Percentiles rank a stretch among this genome's conserved stretches.
These are phyloP conservation scores for Fraxinus paxiana DNA, from an alignment of 305 asterid genomes.

Conservation along the genomic window DNA sequence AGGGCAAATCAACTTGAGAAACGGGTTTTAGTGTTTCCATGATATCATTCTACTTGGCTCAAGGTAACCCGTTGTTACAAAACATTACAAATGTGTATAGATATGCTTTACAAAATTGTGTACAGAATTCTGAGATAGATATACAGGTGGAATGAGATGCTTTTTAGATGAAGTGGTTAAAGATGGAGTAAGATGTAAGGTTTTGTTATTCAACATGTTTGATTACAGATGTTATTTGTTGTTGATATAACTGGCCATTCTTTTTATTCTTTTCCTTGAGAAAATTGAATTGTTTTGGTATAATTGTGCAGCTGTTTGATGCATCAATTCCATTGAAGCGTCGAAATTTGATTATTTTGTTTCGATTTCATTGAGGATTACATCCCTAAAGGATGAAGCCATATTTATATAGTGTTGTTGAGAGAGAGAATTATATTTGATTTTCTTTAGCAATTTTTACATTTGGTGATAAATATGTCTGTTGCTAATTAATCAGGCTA, in stretches of 20 bases:
- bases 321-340: not conserved
- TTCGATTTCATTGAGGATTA: not conserved
- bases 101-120: not conserved
- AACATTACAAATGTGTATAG: not conserved
- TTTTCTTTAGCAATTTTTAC: not conserved
- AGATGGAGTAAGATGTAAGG: not conserved
- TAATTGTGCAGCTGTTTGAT: not conserved
- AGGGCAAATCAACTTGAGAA: conserved; percentile 13
- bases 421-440: not conserved
- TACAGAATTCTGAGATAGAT: not conserved
- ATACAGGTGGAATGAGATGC: not conserved
- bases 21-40: conserved; percentile 13
- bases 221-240: not conserved
- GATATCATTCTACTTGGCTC: conserved; percentile 7
- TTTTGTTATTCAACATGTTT: not conserved
- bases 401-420: not conserved
- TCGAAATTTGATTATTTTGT: not conserved
- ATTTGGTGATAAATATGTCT: not conserved
- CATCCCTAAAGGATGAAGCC: not conserved
- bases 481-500: not conserved
- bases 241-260: not conserved
- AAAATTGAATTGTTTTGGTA: not conserved
- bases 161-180: not conserved
- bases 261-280: not conserved
- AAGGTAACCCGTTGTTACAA: not conserved